Conservation (phyloP, 2,329 filamentous ascomycete species). For the Nigrospora oryzae region DNA sequence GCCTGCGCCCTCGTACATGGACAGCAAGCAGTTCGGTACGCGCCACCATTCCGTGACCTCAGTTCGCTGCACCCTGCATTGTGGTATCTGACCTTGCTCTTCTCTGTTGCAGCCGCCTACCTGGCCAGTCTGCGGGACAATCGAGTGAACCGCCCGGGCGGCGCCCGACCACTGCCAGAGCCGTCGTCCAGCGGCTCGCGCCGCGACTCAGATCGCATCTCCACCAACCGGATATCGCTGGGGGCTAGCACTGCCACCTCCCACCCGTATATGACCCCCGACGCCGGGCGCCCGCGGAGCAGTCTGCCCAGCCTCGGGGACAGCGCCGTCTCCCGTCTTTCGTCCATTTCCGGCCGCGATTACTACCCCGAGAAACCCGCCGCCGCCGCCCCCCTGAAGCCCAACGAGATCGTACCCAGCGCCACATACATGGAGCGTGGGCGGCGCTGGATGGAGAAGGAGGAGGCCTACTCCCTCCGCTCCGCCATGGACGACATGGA, state of each 20-base stretch:
- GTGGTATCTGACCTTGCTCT: slow-evolving; percentile 3
- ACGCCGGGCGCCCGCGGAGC: slow-evolving; percentile 14
- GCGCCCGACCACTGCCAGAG: slow-evolving; percentile 54
- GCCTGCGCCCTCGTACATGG: slow-evolving; percentile 57
- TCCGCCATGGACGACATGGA: slow-evolving; percentile 69
- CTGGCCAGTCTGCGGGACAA: slow-evolving; percentile 63
- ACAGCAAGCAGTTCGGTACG: slow-evolving; percentile 59
- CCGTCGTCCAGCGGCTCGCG: slow-evolving; percentile 18
- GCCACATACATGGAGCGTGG: slow-evolving; percentile 66
- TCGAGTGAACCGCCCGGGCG: slow-evolving; percentile 59
- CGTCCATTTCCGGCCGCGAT: slow-evolving; percentile 38
- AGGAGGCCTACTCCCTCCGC: slow-evolving; percentile 62
- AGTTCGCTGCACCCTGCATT: slow-evolving; percentile 4
- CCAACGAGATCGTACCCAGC: slow-evolving; percentile 54
- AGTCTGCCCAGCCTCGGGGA: slow-evolving; percentile 32
- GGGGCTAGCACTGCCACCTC: slow-evolving; percentile 3
- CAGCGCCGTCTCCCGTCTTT: slow-evolving; percentile 43
- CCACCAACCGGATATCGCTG: slow-evolving; percentile 18
- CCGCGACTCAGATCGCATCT: slow-evolving; percentile 18
- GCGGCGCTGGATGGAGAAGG: slow-evolving; percentile 72
- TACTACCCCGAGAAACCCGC: slow-evolving; percentile 38
- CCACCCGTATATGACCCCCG: too few species aligned
- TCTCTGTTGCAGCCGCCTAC: slow-evolving; percentile 49
- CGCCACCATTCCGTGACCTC: slow-evolving; percentile 4
- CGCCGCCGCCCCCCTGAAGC: slow-evolving; percentile 35